phyloP scores from a whole-genome alignment of 2,329 filamentous ascomycete genomes.

The Dactylellina parvicollis region DNA sequence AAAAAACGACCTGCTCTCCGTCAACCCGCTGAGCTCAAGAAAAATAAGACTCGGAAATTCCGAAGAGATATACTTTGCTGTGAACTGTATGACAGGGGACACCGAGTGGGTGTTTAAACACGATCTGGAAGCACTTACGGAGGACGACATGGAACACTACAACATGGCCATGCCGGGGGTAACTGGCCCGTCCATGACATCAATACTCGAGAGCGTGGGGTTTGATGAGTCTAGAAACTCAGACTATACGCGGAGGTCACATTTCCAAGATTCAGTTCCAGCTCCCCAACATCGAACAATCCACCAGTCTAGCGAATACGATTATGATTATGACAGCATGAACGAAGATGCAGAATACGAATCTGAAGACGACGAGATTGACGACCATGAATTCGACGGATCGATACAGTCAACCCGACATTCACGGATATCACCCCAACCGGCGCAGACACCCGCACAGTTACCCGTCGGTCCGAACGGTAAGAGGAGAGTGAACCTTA shows the following conservation, averaged over 20 bases:
- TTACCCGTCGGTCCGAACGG: neutral
- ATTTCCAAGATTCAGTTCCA: too few relatives aligned
- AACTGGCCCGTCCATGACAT: too few relatives aligned
- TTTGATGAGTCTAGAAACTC: too few relatives aligned
- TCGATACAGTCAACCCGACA: too few relatives aligned
- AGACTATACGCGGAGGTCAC: too few relatives aligned
- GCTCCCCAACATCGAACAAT: too few relatives aligned
- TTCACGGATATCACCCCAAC: neutral
- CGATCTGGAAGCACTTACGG: slow-evolving; percentile 8
- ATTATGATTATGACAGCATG: too few relatives aligned
- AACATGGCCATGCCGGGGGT: too few relatives aligned
- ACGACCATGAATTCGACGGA: neutral
- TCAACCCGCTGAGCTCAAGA: neutral
- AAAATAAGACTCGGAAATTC: neutral
- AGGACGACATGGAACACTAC: neutral
- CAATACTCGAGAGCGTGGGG: too few relatives aligned
- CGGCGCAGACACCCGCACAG: neutral
- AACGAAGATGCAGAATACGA: too few relatives aligned
- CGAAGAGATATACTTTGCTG: neutral
- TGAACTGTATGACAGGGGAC: neutral
- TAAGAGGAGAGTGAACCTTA: neutral
- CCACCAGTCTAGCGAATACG: too few relatives aligned
- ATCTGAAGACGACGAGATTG: neutral
- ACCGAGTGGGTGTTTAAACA: slow-evolving; percentile 15
- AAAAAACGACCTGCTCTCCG: neutral